Evolutionary conservation across 148 eudicot species (phyloP).

Genomic region (Vaccinium corymbosum): DNA sequence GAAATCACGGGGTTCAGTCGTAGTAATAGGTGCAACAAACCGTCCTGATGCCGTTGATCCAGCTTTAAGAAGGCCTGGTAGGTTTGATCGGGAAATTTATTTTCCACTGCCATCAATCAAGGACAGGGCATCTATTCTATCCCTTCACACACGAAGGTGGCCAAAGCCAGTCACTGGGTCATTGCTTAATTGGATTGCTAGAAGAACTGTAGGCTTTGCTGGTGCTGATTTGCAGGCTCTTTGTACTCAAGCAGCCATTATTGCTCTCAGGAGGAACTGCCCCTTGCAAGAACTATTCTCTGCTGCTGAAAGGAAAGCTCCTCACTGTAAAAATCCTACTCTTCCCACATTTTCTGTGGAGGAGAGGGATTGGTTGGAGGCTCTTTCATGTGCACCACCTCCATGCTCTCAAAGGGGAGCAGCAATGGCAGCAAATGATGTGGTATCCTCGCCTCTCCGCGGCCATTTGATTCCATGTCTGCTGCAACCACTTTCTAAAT

Average conservation of each 20-base stretch:
- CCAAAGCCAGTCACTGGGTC: conserved; percentile 80
- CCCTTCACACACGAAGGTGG: conserved; percentile 87
- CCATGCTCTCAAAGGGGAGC: conserved; percentile 93
- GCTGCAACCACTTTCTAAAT: conserved; percentile 55
- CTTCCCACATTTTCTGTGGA: conserved; percentile 76
- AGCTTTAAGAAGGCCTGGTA: conserved; percentile 93
- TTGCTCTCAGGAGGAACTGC: conserved; percentile 72
- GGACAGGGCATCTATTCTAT: conserved; percentile 88
- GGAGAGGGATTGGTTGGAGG: conserved; percentile 95
- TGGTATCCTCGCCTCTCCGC: conserved; percentile 64
- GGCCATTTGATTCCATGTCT: conserved; percentile 66
- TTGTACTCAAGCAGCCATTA: conserved; percentile 88
- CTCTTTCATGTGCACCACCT: conserved; percentile 79
- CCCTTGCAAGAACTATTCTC: conserved; percentile 65
- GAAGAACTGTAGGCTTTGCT: conserved; percentile 84
- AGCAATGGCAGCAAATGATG: conserved; percentile 84
- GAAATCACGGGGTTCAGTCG: conserved; percentile 92
- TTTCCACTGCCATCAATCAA: conserved; percentile 78
- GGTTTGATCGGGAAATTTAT: conserved; percentile 95
- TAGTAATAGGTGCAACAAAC: conserved; percentile 98
- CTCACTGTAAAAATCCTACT: conserved; percentile 44
- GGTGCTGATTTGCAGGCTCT: conserved; percentile 99
- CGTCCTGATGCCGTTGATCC: conserved; percentile 98
- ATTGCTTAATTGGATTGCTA: conserved; percentile 67
- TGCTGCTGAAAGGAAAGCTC: conserved; percentile 44